phyloP scores from a whole-genome alignment of 345 rosid genomes.

The Populus deltoides region DNA sequence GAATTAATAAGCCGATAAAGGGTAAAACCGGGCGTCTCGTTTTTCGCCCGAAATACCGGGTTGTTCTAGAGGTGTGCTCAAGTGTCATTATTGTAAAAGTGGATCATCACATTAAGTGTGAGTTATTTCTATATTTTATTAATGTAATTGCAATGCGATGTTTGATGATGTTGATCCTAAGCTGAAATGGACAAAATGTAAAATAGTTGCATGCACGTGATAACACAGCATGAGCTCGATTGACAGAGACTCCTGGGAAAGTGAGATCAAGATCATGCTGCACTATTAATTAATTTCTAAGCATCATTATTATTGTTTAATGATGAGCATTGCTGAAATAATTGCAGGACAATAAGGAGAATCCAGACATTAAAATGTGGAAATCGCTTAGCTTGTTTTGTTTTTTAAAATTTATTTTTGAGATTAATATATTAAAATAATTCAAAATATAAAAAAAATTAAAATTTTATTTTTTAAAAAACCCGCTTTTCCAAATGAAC shows the following conservation, averaged over 20 bases:
- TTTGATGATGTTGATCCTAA: not conserved
- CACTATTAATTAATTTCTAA: not conserved
- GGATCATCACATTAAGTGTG: not conserved
- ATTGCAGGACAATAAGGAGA: not conserved
- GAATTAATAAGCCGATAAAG: not conserved
- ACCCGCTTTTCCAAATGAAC: rapidly evolving
- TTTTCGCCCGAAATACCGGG: not conserved
- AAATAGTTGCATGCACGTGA: constrained; percentile 21
- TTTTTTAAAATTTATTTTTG: too few relatives aligned
- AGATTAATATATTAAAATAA: too few relatives aligned
- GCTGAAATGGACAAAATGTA: constrained; percentile 9
- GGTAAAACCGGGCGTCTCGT: not conserved
- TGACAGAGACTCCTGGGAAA: not conserved
- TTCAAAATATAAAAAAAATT: too few relatives aligned
- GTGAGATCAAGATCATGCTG: not conserved
- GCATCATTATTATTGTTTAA: not conserved
- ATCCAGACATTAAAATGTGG: not conserved
- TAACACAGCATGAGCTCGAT: constrained; percentile 8
- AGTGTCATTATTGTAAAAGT: not conserved
- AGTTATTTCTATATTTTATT: not conserved
- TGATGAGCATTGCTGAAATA: not conserved
- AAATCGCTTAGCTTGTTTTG: too few relatives aligned
- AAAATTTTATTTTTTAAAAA: too few relatives aligned
- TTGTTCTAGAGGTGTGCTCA: not conserved
- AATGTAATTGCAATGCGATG: not conserved